These are phyloP conservation scores for Xenoacremonium recifei DNA, from an alignment of 2,329 filamentous ascomycete genomes.

Conservation along the genomic window DNA sequence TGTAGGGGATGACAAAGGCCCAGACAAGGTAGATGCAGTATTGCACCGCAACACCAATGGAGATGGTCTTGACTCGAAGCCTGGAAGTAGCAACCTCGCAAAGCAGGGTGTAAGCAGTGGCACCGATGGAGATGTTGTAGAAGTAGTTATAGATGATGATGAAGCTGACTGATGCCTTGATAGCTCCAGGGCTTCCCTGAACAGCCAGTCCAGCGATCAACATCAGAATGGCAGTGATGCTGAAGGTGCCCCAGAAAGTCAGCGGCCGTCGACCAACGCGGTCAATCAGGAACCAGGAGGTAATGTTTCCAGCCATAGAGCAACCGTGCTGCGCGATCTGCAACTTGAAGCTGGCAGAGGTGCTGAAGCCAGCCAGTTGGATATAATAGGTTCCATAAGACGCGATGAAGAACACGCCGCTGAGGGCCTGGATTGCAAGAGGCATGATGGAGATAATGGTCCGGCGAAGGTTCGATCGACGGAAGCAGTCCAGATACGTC, in stretches of 20 bases:
- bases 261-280: constrained; percentile 34
- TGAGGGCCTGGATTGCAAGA: constrained; percentile 33
- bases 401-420: constrained; percentile 34
- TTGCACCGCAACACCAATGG: constrained; percentile 11
- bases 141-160: constrained; percentile 32
- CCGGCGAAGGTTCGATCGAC: constrained; percentile 35
- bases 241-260: constrained; percentile 32
- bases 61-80: constrained; percentile 1
- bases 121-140: background rate
- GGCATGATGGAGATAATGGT: constrained; percentile 38
- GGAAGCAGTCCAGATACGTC: constrained; percentile 40
- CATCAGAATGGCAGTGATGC: constrained; percentile 34
- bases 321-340: constrained; percentile 39
- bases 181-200: constrained; percentile 9
- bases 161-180: constrained; percentile 31
- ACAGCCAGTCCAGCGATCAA: constrained; percentile 35
- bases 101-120: constrained; percentile 1
- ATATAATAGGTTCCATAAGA: constrained; percentile 43
- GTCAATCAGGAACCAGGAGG: constrained; percentile 38
- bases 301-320: constrained; percentile 39
- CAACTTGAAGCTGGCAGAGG: constrained; percentile 33
- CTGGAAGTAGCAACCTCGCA: constrained; percentile 1
- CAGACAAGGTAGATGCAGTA: constrained; percentile 12
- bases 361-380: constrained; percentile 40
- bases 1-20: constrained; percentile 13